These are phyloP conservation scores for Papiliotrema flavescens DNA, from an alignment of 1,284 basidiomycete species.

Conservation along the genomic window DNA sequence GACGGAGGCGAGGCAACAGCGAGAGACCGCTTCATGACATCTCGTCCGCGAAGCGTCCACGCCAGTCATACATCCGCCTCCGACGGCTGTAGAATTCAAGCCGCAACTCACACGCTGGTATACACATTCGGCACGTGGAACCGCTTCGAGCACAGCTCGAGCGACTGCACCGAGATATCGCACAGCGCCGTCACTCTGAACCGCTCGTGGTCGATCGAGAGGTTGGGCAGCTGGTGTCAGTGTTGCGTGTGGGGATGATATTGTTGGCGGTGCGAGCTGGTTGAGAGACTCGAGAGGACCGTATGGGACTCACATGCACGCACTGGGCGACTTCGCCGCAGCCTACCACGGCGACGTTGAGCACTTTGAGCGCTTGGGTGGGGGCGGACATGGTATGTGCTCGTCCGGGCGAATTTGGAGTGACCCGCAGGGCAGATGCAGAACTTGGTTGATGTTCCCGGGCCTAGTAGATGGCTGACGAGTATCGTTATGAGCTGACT, in stretches of 20 bases:
- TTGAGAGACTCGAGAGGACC: neutral
- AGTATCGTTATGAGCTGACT: no score
- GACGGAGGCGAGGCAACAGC: no score
- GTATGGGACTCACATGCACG: slow-evolving; percentile 15
- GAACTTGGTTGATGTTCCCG: no score
- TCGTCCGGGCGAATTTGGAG: no score
- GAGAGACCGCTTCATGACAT: no score
- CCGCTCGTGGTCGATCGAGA: slow-evolving; percentile 14
- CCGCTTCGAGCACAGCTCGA: slow-evolving; percentile 17
- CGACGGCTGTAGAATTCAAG: neutral
- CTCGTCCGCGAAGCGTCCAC: no score
- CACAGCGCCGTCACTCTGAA: slow-evolving; percentile 22
- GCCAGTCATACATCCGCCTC: no score
- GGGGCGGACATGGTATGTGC: no score
- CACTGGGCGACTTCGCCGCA: slow-evolving; percentile 28
- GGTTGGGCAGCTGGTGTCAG: slow-evolving; percentile 17
- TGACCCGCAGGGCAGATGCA: no score
- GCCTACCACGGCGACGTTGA: slow-evolving; percentile 27
- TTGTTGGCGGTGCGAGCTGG: no score
- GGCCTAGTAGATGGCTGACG: no score
- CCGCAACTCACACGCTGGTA: slow-evolving; percentile 15
- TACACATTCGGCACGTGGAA: slow-evolving; percentile 15
- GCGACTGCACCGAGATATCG: slow-evolving; percentile 19
- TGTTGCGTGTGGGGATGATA: neutral
- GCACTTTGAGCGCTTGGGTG: slow-evolving; percentile 4